Conservation (phyloP, 495 filamentous ascomycete genomes). For the Aspergillus nanangensis region DNA sequence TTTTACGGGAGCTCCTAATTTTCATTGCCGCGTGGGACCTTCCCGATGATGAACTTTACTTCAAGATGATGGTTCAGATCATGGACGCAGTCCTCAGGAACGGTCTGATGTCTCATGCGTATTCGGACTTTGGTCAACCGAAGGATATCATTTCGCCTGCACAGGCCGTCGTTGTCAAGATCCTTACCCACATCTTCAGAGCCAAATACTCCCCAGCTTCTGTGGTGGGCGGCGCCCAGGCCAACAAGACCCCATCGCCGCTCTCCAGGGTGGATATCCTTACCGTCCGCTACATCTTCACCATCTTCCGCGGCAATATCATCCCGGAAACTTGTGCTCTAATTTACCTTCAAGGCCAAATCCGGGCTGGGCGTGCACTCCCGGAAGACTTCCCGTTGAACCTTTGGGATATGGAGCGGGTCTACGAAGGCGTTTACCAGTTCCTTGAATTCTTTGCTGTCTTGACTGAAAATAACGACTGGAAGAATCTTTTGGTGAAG, state of each 20-base stretch:
- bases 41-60: conserved; percentile 83
- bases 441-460: conserved; percentile 94
- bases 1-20: conserved; percentile 84
- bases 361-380: conserved; percentile 58
- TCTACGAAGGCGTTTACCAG: conserved; percentile 83
- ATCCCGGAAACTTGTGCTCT: conserved; percentile 90
- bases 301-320: conserved; percentile 84
- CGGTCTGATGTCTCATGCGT: conserved; percentile 82
- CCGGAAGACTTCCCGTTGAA: conserved; percentile 88
- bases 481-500: conserved; percentile 69
- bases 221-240: conserved; percentile 36
- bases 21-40: conserved; percentile 97
- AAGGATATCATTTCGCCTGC: conserved; percentile 96
- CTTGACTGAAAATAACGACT: conserved; percentile 69
- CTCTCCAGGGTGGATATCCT: conserved; percentile 56
- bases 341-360: conserved; percentile 89
- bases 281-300: conserved; percentile 85
- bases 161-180: conserved; percentile 84
- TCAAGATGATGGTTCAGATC: conserved; percentile 92
- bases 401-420: conserved; percentile 94
- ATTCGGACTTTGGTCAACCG: conserved; percentile 81
- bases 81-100: conserved; percentile 87
- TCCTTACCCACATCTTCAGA: conserved; percentile 85
- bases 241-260: conserved; percentile 28
- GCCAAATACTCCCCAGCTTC: conserved; percentile 56